phyloP scores from a whole-genome alignment of 2,329 filamentous ascomycete species.

The Eurotiales sp. region DNA sequence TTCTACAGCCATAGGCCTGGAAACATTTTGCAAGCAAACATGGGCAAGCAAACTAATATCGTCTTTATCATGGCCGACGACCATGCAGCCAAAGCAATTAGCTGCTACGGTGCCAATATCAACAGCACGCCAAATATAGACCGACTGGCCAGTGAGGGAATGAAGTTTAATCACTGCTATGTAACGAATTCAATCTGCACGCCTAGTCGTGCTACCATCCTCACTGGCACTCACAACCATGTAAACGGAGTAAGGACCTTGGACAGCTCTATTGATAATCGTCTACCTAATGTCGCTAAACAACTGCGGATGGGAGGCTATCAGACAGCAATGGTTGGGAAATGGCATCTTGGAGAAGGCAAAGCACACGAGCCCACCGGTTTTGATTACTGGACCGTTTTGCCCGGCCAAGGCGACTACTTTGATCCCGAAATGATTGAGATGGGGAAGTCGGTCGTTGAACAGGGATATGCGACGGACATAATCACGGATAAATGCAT shows the following conservation, averaged over 20 bases:
- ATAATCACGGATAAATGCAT: constrained; percentile 52
- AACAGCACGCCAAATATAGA: constrained; percentile 53
- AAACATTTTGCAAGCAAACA: no score
- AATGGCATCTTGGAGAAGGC: constrained; percentile 54
- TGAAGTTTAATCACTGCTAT: constrained; percentile 53
- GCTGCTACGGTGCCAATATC: constrained; percentile 49
- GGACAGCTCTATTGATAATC: constrained; percentile 48
- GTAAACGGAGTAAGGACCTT: constrained; percentile 53
- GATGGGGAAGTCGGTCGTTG: constrained; percentile 27
- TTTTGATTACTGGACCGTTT: constrained; percentile 51
- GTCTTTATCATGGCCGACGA: constrained; percentile 56
- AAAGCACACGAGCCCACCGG: constrained; percentile 45
- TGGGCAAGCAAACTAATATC: no score
- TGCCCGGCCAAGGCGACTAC: constrained; percentile 53
- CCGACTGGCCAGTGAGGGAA: constrained; percentile 47
- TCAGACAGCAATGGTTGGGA: constrained; percentile 52
- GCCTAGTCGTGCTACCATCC: constrained; percentile 48
- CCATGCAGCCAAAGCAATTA: constrained; percentile 51
- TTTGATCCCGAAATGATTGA: constrained; percentile 51
- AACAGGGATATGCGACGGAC: constrained; percentile 49
- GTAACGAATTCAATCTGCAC: constrained; percentile 55
- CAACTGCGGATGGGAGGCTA: constrained; percentile 47
- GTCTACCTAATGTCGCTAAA: constrained; percentile 52
- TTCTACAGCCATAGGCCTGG: no score
- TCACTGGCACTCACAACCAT: constrained; percentile 52